phyloP scores from a whole-genome alignment of 2,329 filamentous ascomycete species.

The Botryotinia calthae region DNA sequence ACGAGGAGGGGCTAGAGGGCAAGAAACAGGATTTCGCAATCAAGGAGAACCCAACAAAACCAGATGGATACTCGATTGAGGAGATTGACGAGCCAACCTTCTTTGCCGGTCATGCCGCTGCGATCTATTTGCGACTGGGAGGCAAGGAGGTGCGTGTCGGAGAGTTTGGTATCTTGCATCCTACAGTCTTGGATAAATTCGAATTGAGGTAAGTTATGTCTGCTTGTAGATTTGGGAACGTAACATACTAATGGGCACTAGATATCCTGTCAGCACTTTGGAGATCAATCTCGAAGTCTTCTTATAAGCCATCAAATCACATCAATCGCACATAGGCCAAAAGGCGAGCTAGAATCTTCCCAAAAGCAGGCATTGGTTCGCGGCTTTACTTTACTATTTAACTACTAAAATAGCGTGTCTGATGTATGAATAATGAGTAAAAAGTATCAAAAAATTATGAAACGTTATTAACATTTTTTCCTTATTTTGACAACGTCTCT shows the following conservation, averaged over 20 bases:
- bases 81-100: constrained; percentile 89
- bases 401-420: constrained; percentile 26
- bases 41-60: constrained; percentile 53
- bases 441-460: constrained; percentile 11
- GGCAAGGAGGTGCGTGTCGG: constrained; percentile 78
- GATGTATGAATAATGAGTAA: constrained; percentile 27
- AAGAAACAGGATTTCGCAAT: constrained; percentile 54
- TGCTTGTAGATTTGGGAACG: not conserved
- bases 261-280: constrained; percentile 87
- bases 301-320: constrained; percentile 52
- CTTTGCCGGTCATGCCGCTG: constrained; percentile 84
- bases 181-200: constrained; percentile 88
- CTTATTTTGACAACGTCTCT: not conserved
- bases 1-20: constrained; percentile 62
- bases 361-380: not conserved
- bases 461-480: not conserved
- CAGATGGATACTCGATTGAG: constrained; percentile 88
- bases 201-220: constrained; percentile 65
- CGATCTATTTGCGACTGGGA: constrained; percentile 71
- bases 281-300: constrained; percentile 95
- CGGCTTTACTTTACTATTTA: constrained; percentile 1
- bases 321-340: not conserved
- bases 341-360: constrained; percentile 1
- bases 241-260: constrained; percentile 38
- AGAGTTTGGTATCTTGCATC: constrained; percentile 91